Conservation (phyloP, 2,329 filamentous ascomycete species). For the Whalleya microplaca region DNA sequence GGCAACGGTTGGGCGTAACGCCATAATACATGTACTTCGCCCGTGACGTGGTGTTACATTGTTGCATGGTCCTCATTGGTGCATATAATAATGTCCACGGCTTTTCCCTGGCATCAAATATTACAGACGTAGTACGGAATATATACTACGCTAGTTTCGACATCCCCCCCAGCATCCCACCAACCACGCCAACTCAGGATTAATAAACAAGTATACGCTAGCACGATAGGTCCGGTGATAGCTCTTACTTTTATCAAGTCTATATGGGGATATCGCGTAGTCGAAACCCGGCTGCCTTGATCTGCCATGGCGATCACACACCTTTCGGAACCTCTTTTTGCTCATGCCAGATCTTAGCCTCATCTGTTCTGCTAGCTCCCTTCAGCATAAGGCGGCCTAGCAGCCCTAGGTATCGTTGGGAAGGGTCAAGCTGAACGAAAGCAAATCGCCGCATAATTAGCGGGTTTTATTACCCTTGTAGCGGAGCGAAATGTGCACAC, state of each 20-base stretch:
- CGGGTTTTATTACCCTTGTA: not conserved
- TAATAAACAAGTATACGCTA: not conserved
- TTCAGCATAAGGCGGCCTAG: not conserved
- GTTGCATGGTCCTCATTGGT: not conserved
- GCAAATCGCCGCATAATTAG: not conserved
- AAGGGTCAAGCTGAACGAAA: not conserved
- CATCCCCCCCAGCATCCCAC: not conserved
- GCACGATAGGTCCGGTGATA: not conserved
- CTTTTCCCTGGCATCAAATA: not conserved
- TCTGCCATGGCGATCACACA: slow-evolving; percentile 24
- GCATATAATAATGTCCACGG: not conserved
- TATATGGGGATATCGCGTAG: not conserved
- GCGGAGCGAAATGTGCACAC: not conserved
- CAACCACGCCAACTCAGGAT: not conserved
- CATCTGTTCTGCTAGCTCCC: slow-evolving; percentile 1
- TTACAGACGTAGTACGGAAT: no score
- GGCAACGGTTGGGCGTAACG: not conserved
- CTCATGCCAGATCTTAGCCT: not conserved
- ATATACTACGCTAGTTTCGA: not conserved
- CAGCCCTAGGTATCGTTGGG: no score
- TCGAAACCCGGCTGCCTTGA: slow-evolving; percentile 19
- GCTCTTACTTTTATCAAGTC: not conserved
- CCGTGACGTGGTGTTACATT: not conserved
- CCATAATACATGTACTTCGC: not conserved
- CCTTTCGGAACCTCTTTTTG: slow-evolving; percentile 3